phyloP scores from a whole-genome alignment of 2,329 filamentous ascomycete genomes.

The Penicillium capsulatum region DNA sequence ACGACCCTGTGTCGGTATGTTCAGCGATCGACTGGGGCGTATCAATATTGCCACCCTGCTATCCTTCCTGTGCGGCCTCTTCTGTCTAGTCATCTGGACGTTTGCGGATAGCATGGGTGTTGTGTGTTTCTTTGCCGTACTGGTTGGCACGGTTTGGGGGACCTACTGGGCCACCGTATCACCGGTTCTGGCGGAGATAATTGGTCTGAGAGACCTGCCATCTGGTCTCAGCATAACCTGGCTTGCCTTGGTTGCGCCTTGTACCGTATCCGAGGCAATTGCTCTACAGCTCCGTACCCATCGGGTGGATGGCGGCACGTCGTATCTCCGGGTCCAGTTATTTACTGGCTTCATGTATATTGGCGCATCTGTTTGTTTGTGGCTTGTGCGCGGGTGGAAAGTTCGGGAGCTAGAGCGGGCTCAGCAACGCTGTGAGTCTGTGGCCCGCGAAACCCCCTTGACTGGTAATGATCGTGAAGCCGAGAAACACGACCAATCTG shows the following conservation, averaged over 20 bases:
- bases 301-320: slow-evolving; percentile 19
- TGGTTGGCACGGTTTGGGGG: slow-evolving; percentile 56
- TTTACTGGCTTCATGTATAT: slow-evolving; percentile 62
- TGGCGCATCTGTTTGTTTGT: slow-evolving; percentile 48
- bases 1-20: slow-evolving; percentile 59
- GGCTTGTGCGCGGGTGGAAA: slow-evolving; percentile 41
- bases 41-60: slow-evolving; percentile 59
- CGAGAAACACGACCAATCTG: slow-evolving; percentile 9
- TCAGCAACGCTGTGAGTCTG: slow-evolving; percentile 7
- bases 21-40: slow-evolving; percentile 57
- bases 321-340: slow-evolving; percentile 44
- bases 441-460: slow-evolving; percentile 13
- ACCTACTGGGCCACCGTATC: slow-evolving; percentile 58
- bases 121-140: slow-evolving; percentile 56
- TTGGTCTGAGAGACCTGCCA: slow-evolving; percentile 56
- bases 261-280: slow-evolving; percentile 51
- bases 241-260: slow-evolving; percentile 54
- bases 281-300: slow-evolving; percentile 54
- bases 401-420: slow-evolving; percentile 30
- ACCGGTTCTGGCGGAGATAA: slow-evolving; percentile 58
- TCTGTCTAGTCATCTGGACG: slow-evolving; percentile 59
- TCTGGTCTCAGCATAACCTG: slow-evolving; percentile 57
- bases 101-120: slow-evolving; percentile 56
- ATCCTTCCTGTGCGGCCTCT: slow-evolving; percentile 54
- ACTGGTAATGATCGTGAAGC: slow-evolving; percentile 10